Evolutionary conservation across 225 moss, liverwort and hornwort species (phyloP), one percentile per base, ranked within the genome.

Genomic region (Sphagnum contortum): DNA sequence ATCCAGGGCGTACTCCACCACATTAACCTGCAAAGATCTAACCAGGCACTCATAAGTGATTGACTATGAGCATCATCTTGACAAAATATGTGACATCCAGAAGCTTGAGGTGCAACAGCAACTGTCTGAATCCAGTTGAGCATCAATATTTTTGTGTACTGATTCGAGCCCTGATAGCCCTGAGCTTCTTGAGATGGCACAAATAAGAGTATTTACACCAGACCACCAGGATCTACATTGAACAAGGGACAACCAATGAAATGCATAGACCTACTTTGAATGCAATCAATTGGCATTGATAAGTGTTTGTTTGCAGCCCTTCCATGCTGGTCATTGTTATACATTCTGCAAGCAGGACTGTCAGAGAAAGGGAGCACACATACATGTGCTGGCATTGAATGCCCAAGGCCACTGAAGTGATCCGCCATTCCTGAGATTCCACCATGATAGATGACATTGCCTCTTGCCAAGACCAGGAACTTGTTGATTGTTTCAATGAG

Each of bases 351-450:
- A 56, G 56, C 8, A 57, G 56, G 10, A 57, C 56, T 12, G 6
- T 11, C 13, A 57, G n/a, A 57, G 13, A 57, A 57, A 13, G 13
- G 56, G 11, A 11, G 4, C 56, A 57, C 11, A 58, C 74, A 69
- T 62, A 82, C 82, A 64, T 72, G 83, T 48, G 69, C 69, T 11
- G 79, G 83, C 83, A 83, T 83, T 3, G 70, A 75, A 13, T 73
- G 83, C 55, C 71, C 74, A 11, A 76, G 67, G 57, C 79, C 76
- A 44, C 70, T 67, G 66, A 80, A 80, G 49, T 80, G 73, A 10
- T 67, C 57, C 60, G 62, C 75, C 75, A 80, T 80, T 8, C 80
- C 80, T 0, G 75, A 70, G 12, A 80, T 72, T 12, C 63, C 60
- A 14, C 59, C 59, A 59, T 59, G 59, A 59, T 59, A 59, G 6